phyloP scores from a whole-genome alignment of 805 yeast genomes.

The Candida lessepsii region DNA sequence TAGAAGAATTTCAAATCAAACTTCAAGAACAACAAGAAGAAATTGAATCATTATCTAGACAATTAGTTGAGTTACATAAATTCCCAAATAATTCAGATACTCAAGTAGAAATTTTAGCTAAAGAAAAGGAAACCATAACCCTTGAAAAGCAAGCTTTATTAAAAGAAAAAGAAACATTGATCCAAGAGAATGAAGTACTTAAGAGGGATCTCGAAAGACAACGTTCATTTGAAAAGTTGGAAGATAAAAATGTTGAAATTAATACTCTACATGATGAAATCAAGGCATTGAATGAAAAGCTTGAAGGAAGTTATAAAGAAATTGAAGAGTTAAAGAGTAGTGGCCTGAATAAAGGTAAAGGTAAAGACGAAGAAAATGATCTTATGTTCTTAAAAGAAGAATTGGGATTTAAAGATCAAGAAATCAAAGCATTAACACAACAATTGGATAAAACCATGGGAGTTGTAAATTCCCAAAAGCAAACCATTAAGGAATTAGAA shows the following conservation, averaged over 20 bases:
- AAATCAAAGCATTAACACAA: conserved; percentile 16
- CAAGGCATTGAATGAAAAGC: conserved; percentile 19
- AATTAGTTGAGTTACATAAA: conserved; percentile 13
- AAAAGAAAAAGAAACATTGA: not conserved
- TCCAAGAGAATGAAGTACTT: not conserved
- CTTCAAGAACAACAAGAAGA: conserved; percentile 11
- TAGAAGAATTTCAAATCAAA: not conserved
- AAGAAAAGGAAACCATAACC: not conserved
- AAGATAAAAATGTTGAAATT: conserved; percentile 15
- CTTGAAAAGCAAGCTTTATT: not conserved
- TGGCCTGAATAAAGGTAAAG: conserved; percentile 9
- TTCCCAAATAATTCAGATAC: conserved; percentile 7
- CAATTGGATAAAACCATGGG: conserved; percentile 14
- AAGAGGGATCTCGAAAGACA: conserved; percentile 12
- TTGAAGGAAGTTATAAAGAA: conserved; percentile 11
- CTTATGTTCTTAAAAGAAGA: conserved; percentile 1
- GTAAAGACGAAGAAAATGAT: not conserved
- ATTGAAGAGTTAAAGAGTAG: conserved; percentile 6
- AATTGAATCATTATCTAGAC: conserved; percentile 11
- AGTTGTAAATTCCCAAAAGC: conserved; percentile 12
- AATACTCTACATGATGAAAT: conserved; percentile 13
- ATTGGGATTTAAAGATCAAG: conserved; percentile 16
- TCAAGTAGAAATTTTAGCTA: not conserved
- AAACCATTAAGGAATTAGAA: conserved; percentile 12
- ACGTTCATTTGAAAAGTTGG: conserved; percentile 14